A percentile compares a stretch with the other conserved stretches of the same genome.
These are phyloP conservation scores for Stephania japonica DNA, from an alignment of 164 flowering plant genomes.

Conservation along the genomic window DNA sequence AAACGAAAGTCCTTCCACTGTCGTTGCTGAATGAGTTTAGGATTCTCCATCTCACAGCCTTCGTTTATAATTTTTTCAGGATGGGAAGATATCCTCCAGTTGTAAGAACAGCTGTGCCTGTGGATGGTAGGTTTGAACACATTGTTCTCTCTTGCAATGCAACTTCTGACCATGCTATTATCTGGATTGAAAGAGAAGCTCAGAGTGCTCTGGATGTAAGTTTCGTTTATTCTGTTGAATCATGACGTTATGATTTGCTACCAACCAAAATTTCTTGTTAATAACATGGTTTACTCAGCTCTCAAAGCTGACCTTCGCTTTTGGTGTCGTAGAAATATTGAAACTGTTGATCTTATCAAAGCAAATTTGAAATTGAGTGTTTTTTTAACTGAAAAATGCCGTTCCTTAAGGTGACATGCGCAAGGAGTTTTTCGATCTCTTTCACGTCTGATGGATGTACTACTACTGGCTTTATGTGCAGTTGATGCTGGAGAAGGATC, in stretches of 20 bases:
- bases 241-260: not conserved
- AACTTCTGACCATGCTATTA: slow-evolving; percentile 58
- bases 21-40: not conserved
- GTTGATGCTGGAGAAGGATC: slow-evolving; percentile 58
- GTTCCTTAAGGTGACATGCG: not conserved
- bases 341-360: not conserved
- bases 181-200: slow-evolving; percentile 65
- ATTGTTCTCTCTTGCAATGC: slow-evolving; percentile 68
- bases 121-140: slow-evolving; percentile 72
- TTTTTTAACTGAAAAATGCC: not conserved
- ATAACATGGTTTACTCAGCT: not conserved
- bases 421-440: not conserved
- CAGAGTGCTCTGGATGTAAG: slow-evolving; percentile 65
- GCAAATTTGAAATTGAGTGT: not conserved
- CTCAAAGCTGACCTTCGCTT: not conserved
- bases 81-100: slow-evolving; percentile 51
- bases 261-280: not conserved
- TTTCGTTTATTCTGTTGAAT: slow-evolving; percentile 1
- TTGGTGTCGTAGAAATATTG: not conserved
- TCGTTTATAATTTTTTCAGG: slow-evolving; percentile 34
- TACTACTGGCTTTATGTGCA: no score
- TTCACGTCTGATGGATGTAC: no score
- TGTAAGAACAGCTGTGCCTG: slow-evolving; percentile 73
- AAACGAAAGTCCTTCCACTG: not conserved
- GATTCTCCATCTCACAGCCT: not conserved